These are phyloP conservation scores for Triadica sebifera DNA, from an alignment of 345 rosid genomes.

Conservation along the genomic window DNA sequence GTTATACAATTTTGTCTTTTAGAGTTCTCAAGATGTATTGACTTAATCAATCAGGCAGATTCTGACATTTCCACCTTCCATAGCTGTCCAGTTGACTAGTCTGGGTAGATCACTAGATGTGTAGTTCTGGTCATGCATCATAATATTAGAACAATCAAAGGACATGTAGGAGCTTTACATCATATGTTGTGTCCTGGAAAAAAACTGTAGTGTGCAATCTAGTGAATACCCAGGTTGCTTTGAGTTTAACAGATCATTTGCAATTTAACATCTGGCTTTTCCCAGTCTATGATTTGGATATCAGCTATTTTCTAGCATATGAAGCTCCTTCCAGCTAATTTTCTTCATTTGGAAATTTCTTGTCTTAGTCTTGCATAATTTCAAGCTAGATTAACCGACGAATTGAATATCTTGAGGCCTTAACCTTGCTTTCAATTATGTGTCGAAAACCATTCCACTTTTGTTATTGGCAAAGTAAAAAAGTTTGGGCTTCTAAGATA, in stretches of 20 bases:
- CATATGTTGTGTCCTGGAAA: not conserved
- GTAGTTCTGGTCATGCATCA: not conserved
- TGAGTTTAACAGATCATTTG: not conserved
- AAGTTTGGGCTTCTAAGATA: not conserved
- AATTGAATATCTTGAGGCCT: not conserved
- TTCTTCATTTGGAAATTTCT: not conserved
- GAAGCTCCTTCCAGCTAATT: not conserved
- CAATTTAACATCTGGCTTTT: not conserved
- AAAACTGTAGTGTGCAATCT: not conserved
- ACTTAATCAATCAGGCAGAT: not conserved
- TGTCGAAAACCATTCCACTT: not conserved
- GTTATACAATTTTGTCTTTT: not conserved
- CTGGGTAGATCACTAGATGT: not conserved
- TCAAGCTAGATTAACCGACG: not conserved
- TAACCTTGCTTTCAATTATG: not conserved
- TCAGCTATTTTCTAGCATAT: not conserved
- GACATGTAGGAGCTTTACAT: not conserved
- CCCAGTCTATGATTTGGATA: not conserved
- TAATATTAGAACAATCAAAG: not conserved
- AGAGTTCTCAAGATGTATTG: not conserved
- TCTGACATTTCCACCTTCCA: not conserved
- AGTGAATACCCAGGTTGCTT: not conserved
- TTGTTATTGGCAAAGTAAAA: not conserved
- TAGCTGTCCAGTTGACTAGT: not conserved
- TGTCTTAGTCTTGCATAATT: not conserved